phyloP scores from a whole-genome alignment of 176 grass and related monocot genomes.

The Ensete ventricosum region DNA sequence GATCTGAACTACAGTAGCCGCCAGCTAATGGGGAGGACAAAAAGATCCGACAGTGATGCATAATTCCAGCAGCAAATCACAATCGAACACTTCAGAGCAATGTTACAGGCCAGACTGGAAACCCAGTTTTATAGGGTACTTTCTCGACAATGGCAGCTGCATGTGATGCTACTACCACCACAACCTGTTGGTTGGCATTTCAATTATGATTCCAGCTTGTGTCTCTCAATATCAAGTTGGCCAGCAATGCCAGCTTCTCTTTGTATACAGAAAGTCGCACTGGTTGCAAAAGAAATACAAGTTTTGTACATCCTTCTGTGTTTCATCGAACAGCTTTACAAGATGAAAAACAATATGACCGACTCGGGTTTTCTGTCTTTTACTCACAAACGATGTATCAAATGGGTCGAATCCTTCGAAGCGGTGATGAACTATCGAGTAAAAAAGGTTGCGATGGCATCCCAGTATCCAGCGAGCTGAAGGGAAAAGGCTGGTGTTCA shows the following conservation, averaged over 20 bases:
- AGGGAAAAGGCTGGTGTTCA: constrained; percentile 10
- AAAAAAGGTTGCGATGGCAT: constrained; percentile 41
- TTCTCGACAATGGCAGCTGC: neutral
- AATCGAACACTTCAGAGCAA: neutral
- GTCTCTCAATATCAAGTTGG: neutral
- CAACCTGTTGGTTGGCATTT: neutral
- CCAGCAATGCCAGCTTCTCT: neutral
- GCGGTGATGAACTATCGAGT: neutral
- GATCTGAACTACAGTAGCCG: neutral
- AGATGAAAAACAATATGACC: neutral
- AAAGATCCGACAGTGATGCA: neutral
- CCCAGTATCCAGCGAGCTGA: constrained; percentile 66
- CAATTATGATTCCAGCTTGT: neutral
- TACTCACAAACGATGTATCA: neutral
- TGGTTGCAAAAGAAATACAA: neutral
- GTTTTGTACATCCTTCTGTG: neutral
- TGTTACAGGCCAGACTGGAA: neutral
- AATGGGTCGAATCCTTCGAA: neutral
- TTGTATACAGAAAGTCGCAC: neutral
- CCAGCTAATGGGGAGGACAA: neutral
- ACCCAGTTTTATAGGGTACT: neutral
- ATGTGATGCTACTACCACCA: neutral
- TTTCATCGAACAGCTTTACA: neutral
- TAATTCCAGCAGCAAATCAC: neutral
- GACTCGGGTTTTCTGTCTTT: neutral